These are phyloP conservation scores for Stephanodiscus triporus DNA, from an alignment of 108 stramenopile species.

Conservation along the genomic window DNA sequence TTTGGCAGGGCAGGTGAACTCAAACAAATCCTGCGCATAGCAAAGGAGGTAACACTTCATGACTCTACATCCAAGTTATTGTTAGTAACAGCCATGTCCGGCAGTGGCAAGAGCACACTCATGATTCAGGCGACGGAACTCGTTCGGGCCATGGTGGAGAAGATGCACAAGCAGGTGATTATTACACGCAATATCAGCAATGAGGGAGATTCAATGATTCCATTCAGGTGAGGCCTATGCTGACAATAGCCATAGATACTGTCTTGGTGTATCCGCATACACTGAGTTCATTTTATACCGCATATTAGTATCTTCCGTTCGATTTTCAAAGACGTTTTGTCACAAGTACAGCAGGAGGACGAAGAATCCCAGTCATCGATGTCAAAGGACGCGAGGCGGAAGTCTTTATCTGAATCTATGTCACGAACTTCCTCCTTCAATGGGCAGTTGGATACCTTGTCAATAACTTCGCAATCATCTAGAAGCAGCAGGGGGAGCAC, in stretches of 20 bases:
- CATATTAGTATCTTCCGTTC: slow-evolving; percentile 56
- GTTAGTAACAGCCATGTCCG: slow-evolving; percentile 52
- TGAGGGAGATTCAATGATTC: slow-evolving; percentile 65
- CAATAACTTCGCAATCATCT: slow-evolving; percentile 45
- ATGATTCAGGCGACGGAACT: slow-evolving; percentile 58
- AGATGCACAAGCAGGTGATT: slow-evolving; percentile 44
- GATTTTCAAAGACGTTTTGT: slow-evolving; percentile 56
- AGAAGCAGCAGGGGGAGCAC: slow-evolving; percentile 34
- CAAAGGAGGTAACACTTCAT: slow-evolving; percentile 40
- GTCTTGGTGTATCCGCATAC: not conserved
- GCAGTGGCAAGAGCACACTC: slow-evolving; percentile 66
- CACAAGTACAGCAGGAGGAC: slow-evolving; percentile 30
- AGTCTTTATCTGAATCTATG: slow-evolving; percentile 1
- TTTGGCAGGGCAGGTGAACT: slow-evolving; percentile 68
- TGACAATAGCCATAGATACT: not conserved
- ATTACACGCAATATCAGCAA: slow-evolving; percentile 61
- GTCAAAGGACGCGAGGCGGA: too few species aligned
- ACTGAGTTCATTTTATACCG: not conserved
- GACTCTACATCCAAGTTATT: slow-evolving; percentile 38
- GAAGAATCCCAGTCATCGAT: slow-evolving; percentile 23
- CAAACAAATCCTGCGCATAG: slow-evolving; percentile 50
- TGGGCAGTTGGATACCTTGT: slow-evolving; percentile 48
- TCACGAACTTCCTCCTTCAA: slow-evolving; percentile 31
- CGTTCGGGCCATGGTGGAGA: slow-evolving; percentile 47
- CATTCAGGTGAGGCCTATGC: slow-evolving; percentile 49